phyloP scores from a whole-genome alignment of 805 yeast genomes.

The Lipomyces anomalus region DNA sequence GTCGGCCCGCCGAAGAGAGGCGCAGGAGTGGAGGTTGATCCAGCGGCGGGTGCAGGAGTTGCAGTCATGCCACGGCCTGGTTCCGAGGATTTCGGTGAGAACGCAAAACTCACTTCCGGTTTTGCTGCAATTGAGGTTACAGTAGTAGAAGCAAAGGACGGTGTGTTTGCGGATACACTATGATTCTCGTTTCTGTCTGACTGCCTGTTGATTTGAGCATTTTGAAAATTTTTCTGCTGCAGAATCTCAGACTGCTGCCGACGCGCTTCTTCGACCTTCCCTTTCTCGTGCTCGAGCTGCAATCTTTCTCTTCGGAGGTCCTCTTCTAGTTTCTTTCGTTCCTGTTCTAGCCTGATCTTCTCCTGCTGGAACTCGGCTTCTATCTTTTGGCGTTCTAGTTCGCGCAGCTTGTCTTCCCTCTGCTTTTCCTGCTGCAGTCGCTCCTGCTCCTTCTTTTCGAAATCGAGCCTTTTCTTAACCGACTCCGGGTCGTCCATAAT shows the following conservation, averaged over 20 bases:
- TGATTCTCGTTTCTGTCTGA: background rate
- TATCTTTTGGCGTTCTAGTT: background rate
- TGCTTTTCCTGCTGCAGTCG: conserved; percentile 1
- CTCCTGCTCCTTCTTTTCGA: conserved; percentile 8
- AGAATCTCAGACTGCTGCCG: too few relatives aligned
- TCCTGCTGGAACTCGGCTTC: background rate
- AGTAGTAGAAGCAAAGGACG: background rate
- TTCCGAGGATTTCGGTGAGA: too few relatives aligned
- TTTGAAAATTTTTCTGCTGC: too few relatives aligned
- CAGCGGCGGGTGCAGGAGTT: too few relatives aligned
- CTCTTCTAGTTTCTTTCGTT: background rate
- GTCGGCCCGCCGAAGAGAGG: conserved; percentile 1
- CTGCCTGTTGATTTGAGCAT: background rate
- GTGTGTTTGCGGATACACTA: background rate
- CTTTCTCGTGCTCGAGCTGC: background rate
- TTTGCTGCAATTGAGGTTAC: background rate
- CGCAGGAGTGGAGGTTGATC: background rate
- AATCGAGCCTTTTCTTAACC: conserved; percentile 13
- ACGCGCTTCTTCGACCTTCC: background rate
- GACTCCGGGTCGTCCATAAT: conserved; percentile 17
- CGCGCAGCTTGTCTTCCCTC: background rate
- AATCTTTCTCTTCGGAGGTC: background rate
- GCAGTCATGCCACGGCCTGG: too few relatives aligned
- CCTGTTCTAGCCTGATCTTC: background rate
- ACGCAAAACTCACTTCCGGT: too few relatives aligned